These are phyloP conservation scores for Monosporascus sp. DNA, from an alignment of 2,329 filamentous ascomycete genomes.

Conservation along the genomic window DNA sequence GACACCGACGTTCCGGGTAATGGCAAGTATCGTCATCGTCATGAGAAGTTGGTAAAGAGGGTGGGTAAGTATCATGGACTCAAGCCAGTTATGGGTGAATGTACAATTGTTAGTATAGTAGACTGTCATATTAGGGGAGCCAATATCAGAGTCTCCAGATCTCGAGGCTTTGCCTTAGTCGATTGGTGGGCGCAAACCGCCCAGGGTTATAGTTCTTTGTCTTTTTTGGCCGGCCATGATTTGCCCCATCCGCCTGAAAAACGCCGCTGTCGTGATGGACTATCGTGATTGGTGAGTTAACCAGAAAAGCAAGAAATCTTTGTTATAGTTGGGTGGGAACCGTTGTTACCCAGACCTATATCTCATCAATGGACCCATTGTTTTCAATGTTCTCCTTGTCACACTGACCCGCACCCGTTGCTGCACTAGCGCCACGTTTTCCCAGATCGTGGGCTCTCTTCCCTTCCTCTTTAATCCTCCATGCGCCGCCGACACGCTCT, in stretches of 20 bases:
- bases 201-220: background rate
- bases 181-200: background rate
- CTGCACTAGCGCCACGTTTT: background rate
- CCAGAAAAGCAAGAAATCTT: background rate
- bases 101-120: no score
- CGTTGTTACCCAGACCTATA: background rate
- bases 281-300: background rate
- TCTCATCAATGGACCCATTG: background rate
- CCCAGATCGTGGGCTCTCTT: background rate
- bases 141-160: no score
- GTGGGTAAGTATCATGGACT: no score
- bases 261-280: background rate
- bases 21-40: no score
- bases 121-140: no score
- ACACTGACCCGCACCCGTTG: background rate
- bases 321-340: background rate
- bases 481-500: background rate
- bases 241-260: background rate
- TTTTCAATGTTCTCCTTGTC: background rate
- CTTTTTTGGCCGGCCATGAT: background rate
- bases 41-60: no score
- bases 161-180: background rate
- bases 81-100: no score
- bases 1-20: no score
- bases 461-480: background rate